These are phyloP conservation scores for Starmerella stigmatis DNA, from an alignment of 805 yeast species.

Conservation along the genomic window DNA sequence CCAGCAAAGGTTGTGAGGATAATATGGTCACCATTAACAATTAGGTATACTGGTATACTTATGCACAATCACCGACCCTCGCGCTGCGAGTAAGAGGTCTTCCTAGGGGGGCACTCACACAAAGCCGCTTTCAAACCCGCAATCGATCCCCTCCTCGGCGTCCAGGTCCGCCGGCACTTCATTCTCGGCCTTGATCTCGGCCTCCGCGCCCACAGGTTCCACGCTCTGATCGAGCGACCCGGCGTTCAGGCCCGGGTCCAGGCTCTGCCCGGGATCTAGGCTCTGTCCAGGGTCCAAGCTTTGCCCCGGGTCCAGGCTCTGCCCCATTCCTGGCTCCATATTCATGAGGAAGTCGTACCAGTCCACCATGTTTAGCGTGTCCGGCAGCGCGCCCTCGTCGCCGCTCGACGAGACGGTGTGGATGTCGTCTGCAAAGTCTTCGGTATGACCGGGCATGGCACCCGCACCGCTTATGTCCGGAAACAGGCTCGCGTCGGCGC, in stretches of 20 bases:
- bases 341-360: conserved; percentile 33
- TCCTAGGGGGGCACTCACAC: too few species aligned
- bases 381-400: conserved; percentile 25
- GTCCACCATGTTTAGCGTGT: conserved; percentile 31
- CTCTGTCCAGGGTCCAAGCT: background rate
- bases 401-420: conserved; percentile 8
- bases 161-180: too few species aligned
- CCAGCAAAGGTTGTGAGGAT: too few species aligned
- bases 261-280: background rate
- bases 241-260: too few species aligned
- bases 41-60: too few species aligned
- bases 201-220: background rate
- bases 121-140: too few species aligned
- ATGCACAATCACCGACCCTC: too few species aligned
- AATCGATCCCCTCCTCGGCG: too few species aligned
- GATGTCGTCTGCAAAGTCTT: background rate
- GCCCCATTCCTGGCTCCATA: background rate
- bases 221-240: background rate
- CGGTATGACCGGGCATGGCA: background rate
- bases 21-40: too few species aligned
- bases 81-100: too few species aligned
- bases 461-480: background rate
- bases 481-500: background rate
- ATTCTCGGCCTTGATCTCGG: background rate
- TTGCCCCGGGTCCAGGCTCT: background rate